phyloP scores from a whole-genome alignment of 1,284 basidiomycete species.

The Sporisorium graminicola region DNA sequence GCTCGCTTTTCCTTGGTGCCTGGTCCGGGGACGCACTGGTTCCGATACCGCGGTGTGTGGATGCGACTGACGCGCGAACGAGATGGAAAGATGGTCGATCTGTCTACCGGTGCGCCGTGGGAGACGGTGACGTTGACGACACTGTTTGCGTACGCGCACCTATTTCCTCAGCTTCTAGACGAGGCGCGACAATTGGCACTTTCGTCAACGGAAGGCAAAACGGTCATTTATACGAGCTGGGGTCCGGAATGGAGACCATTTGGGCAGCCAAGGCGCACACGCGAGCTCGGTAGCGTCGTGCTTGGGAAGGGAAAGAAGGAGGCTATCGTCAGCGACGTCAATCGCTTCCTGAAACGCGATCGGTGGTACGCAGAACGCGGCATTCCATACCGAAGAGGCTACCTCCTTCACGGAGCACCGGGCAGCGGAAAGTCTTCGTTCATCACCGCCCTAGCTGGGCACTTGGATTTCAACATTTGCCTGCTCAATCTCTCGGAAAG shows the following conservation, averaged over 20 bases:
- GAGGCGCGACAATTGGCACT: slow-evolving; percentile 92
- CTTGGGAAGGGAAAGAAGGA: slow-evolving; percentile 84
- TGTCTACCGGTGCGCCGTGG: slow-evolving; percentile 93
- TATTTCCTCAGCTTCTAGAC: slow-evolving; percentile 84
- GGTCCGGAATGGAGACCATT: slow-evolving; percentile 96
- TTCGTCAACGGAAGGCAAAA: slow-evolving; percentile 88
- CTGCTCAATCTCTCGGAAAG: slow-evolving; percentile 95
- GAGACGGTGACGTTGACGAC: slow-evolving; percentile 96
- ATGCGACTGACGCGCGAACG: slow-evolving; percentile 90
- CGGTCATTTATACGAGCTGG: slow-evolving; percentile 96
- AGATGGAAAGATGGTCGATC: slow-evolving; percentile 81
- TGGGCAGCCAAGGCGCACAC: slow-evolving; percentile 87
- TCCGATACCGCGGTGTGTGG: slow-evolving; percentile 91
- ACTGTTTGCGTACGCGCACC: slow-evolving; percentile 82
- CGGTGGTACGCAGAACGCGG: slow-evolving; percentile 98
- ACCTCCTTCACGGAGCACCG: slow-evolving; percentile 93
- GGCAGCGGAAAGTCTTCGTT: slow-evolving; percentile 98
- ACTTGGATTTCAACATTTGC: slow-evolving; percentile 91
- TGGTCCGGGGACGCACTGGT: slow-evolving; percentile 93
- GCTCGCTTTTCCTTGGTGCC: slow-evolving; percentile 89
- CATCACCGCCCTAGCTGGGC: slow-evolving; percentile 95
- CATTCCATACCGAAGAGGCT: slow-evolving; percentile 96
- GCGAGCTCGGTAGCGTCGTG: slow-evolving; percentile 91
- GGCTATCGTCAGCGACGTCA: slow-evolving; percentile 82
- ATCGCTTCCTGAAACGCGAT: slow-evolving; percentile 83